Conservation (phyloP, 2,329 filamentous ascomycete genomes). For the Nigrospora osmanthi region DNA sequence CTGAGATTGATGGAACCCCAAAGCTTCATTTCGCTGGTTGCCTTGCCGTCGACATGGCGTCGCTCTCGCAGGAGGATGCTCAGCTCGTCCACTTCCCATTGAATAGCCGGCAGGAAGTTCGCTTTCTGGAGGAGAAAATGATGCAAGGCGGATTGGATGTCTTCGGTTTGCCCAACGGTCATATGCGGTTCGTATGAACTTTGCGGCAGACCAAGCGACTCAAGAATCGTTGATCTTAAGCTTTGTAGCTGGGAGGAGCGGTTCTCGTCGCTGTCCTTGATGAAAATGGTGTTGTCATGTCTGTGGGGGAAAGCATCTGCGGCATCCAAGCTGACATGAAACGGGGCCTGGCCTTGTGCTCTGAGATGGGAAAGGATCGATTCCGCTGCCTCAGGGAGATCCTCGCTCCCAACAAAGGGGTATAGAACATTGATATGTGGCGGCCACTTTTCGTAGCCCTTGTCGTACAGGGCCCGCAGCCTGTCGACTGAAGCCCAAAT, state of each 20-base stretch:
- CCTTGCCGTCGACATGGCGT: constrained; percentile 16
- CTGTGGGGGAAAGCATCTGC: constrained; percentile 40
- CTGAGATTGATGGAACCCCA: constrained; percentile 42
- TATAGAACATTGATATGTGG: constrained; percentile 61
- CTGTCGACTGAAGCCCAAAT: constrained; percentile 41
- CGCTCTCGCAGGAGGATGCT: constrained; percentile 45
- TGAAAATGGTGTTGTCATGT: constrained; percentile 40
- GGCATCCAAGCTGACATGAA: constrained; percentile 26
- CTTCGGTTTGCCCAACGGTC: constrained; percentile 52
- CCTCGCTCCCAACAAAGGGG: constrained; percentile 48
- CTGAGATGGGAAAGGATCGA: constrained; percentile 27
- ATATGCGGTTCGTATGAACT: constrained; percentile 40
- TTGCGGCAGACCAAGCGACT: constrained; percentile 23
- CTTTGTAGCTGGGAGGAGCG: constrained; percentile 14
- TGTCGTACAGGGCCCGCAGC: constrained; percentile 56
- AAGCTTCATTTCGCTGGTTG: constrained; percentile 42
- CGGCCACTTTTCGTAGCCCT: constrained; percentile 53
- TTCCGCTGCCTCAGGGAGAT: constrained; percentile 33
- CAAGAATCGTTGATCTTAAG: constrained; percentile 27
- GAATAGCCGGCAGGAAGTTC: constrained; percentile 33
- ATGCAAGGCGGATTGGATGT: constrained; percentile 33
- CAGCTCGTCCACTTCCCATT: constrained; percentile 40
- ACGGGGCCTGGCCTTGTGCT: constrained; percentile 2
- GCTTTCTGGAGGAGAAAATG: constrained; percentile 45
- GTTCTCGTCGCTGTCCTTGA: constrained; percentile 22